A percentile compares a stretch with the other conserved stretches of the same genome.
Conservation (phyloP, 1,284 basidiomycete genomes). For the Pseudozyma sp. region DNA sequence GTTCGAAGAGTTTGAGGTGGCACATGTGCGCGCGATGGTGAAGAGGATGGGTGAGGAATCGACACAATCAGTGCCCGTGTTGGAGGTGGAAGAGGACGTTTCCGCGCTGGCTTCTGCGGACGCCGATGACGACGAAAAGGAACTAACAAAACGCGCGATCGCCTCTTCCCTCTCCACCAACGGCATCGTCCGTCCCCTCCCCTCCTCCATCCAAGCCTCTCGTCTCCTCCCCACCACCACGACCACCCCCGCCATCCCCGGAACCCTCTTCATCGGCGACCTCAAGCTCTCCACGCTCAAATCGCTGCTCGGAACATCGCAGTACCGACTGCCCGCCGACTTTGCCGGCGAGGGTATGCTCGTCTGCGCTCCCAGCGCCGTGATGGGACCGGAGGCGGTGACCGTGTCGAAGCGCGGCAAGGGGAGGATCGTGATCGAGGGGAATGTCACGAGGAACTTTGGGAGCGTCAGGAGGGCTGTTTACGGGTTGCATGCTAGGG, state of each 20-base stretch:
- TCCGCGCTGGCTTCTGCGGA: neutral
- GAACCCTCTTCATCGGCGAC: conserved; percentile 67
- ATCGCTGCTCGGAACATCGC: conserved; percentile 25
- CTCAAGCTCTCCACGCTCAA: conserved; percentile 65
- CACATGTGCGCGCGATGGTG: conserved; percentile 20
- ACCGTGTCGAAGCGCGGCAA: conserved; percentile 57
- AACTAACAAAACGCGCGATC: neutral
- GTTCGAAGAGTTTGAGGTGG: conserved; percentile 78
- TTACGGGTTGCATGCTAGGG: conserved; percentile 61
- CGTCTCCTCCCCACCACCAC: neutral
- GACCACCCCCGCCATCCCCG: conserved; percentile 1
- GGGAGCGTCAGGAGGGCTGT: conserved; percentile 55
- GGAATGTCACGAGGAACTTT: conserved; percentile 57
- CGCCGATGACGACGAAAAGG: conserved; percentile 3
- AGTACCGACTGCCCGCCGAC: conserved; percentile 61
- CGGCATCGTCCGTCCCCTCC: neutral
- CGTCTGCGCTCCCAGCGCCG: conserved; percentile 56
- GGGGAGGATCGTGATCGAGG: conserved; percentile 64
- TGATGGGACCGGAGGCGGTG: conserved; percentile 38
- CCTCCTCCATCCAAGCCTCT: neutral
- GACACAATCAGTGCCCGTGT: conserved; percentile 5
- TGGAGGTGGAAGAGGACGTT: conserved; percentile 15
- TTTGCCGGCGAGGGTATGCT: conserved; percentile 67
- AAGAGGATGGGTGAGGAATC: neutral
- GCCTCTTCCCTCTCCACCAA: neutral